Base-by-base conservation (phyloP, 2,329 filamentous ascomycete species). In the Aspergillus vadensis region DNA sequence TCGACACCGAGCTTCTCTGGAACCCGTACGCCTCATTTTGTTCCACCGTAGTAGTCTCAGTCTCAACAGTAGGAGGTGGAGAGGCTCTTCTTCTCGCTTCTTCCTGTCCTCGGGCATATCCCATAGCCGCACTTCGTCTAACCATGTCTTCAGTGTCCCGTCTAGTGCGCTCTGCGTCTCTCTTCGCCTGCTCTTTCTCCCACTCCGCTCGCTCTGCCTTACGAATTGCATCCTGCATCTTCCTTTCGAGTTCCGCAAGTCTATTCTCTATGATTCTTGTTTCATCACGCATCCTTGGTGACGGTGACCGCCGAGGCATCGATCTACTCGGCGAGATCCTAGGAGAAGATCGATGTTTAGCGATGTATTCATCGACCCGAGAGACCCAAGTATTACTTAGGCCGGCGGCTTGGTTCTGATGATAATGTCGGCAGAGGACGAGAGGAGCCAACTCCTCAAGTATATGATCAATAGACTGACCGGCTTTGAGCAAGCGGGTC, bases 381-480 rank as follows among this genome's bases (percentile, higher is more conserved):
- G 15, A 17, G 25, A 17, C 27, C 47, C 47, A 50, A 5, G 2
- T 10, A 12, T 19, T 7, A 10, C 15, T 27, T 15, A 50, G 12
- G 17, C 10, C 7, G 2, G 3, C 23, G 19, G 47, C 47, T 17
- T 50, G 38, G 3, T 25, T 25, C 36, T 70, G 67, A 48, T 71
- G 69, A 3, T 44, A 62, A 2, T 48, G 32, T 21, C 10, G 64
- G 53, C 70, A 72, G 27, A 72, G 47, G 8, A 67, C 65, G 32
- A 63, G 32, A 23, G 67, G 66, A n/a, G 69, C 69, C 7, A 72
- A 27, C 14, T 67, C 48, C 36, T 66, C 49, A 0, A 72, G 57
- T 12, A 68, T 38, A 2, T 55, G 43, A 23, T 65, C 36, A 19
- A 68, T 65, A 21, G 19, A 43, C 3, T 10, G 17, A 32, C 67